Evolutionary conservation across 495 filamentous ascomycete genomes (phyloP).

Genomic region (Neurospora sp.): DNA sequence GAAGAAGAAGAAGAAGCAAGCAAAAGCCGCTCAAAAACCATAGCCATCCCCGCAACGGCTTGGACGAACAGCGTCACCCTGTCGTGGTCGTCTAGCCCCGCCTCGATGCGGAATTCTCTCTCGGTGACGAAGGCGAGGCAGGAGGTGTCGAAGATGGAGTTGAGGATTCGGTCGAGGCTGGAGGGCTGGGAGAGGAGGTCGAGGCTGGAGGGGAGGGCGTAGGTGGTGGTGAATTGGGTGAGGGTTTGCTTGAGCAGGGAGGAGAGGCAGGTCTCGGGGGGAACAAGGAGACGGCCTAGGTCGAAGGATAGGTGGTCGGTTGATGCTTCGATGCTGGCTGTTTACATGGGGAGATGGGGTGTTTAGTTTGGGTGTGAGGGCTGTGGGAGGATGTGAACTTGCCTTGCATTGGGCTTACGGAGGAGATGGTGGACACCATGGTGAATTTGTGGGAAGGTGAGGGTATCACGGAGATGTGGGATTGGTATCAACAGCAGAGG

Average conservation of each 20-base stretch:
- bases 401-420: neutral
- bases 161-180: slow-evolving; percentile 11
- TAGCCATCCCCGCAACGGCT: slow-evolving; percentile 19
- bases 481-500: neutral
- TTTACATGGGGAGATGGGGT: neutral
- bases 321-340: slow-evolving; percentile 17
- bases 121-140: slow-evolving; percentile 17
- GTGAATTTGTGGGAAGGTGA: neutral
- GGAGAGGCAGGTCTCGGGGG: slow-evolving; percentile 13
- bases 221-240: slow-evolving; percentile 9
- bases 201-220: slow-evolving; percentile 15
- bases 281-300: slow-evolving; percentile 12
- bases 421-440: neutral
- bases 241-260: slow-evolving; percentile 11
- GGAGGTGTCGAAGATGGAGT: slow-evolving; percentile 18
- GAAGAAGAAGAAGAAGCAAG: neutral
- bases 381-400: neutral
- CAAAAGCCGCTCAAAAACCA: slow-evolving; percentile 16
- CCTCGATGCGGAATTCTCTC: slow-evolving; percentile 9
- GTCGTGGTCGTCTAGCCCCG: slow-evolving; percentile 17
- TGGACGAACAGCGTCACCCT: slow-evolving; percentile 17
- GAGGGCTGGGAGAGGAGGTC: slow-evolving; percentile 12
- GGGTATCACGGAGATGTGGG: neutral
- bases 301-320: slow-evolving; percentile 8
- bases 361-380: neutral